Evolutionary conservation across 345 rosid genomes (phyloP), one percentile per base, ranked within the genome.

Genomic region (Syzygium oleosum): DNA sequence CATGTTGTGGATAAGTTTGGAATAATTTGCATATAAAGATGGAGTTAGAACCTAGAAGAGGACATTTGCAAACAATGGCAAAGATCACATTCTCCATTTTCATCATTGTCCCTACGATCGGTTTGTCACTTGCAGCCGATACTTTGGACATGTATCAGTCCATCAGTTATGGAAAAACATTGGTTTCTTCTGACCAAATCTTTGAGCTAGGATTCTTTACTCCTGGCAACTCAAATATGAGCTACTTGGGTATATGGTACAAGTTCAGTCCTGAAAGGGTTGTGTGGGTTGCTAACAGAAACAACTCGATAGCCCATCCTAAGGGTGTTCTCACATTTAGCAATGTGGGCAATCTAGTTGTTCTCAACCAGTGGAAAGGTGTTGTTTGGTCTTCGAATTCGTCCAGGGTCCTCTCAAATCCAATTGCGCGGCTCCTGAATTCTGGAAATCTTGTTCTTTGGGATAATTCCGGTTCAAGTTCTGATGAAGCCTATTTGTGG

Each of bases 211-310:
- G 89, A 1, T 88, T 88, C 88, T 91, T 87, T 49, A 87, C 90
- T 85, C 92, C 88, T 0, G 52, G 46, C 58, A 68, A 87, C 51
- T 86, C 89, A 11, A 84, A 46, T 13, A 90, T 87, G 6, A 86
- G 89, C 73, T 91, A 92, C 29, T 43, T 92, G 52, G 95, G 94
- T 51, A 92, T 93, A 16, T 89, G 93, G 91, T 90, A 88, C 86
- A 91, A 89, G 88, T 84, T 85, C 31, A 49, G 87, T 3, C 52
- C 22, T 2, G 63, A 13, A 55, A 63, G 87, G 1, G 87, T 89
- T 14, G 93, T 91, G 19, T 92, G 95, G 93, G 91, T 93, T 6
- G 94, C 95, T 21, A 92, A 93, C 31, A 91, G 94, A 86, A 89
- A 92, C 52, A 12, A 29, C 31, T 91, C 94, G 8, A 79, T 92